Percentiles rank a stretch among this genome's conserved stretches.
These are phyloP conservation scores for Aureobasidium subglaciale DNA, from an alignment of 2,329 filamentous ascomycete species.

Conservation along the genomic window DNA sequence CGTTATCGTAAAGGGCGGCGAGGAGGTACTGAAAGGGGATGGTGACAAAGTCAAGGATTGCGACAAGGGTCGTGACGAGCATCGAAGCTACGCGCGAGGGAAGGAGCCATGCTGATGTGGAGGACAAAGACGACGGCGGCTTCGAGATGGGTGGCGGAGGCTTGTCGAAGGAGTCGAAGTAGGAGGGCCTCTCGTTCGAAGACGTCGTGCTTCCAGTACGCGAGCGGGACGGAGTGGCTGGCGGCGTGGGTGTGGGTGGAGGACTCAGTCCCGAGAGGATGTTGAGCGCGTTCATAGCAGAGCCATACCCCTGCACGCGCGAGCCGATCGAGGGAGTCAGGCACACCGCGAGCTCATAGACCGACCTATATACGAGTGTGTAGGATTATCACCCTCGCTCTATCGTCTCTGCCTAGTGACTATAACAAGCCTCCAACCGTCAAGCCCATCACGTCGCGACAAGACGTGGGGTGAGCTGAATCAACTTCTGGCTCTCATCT, in stretches of 20 bases:
- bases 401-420: no score
- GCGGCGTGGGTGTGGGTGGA: constrained; percentile 28
- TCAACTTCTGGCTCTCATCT: not conserved
- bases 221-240: constrained; percentile 32
- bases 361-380: no score
- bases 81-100: constrained; percentile 64
- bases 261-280: constrained; percentile 71
- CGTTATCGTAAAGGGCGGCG: constrained; percentile 73
- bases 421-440: not conserved
- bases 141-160: constrained; percentile 25
- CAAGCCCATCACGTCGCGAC: not conserved
- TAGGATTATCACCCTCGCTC: no score
- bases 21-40: constrained; percentile 77
- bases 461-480: constrained; percentile 11
- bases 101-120: constrained; percentile 42
- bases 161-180: constrained; percentile 42
- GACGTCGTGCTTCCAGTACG: constrained; percentile 43
- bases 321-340: not conserved
- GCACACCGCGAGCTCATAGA: no score
- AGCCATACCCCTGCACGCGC: constrained; percentile 9
- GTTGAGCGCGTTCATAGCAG: constrained; percentile 90
- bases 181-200: constrained; percentile 47
- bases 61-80: constrained; percentile 68
- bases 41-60: constrained; percentile 69
- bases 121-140: constrained; percentile 25